Evolutionary conservation across 1,284 basidiomycete genomes (phyloP).

Genomic region (Moesziomyces sp.): DNA sequence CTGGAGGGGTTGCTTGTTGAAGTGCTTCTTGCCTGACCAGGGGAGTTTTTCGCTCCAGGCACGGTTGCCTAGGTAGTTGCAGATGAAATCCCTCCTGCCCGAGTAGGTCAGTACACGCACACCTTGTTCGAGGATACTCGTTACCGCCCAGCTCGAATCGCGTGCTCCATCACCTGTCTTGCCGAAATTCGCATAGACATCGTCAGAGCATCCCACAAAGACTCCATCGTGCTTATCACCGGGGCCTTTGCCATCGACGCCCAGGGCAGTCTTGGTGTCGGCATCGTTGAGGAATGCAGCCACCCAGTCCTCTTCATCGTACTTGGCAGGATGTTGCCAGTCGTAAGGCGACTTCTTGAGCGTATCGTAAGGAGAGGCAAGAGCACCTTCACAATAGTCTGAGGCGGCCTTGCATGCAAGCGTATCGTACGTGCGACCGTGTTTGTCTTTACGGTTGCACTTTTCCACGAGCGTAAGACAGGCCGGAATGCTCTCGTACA

Average conservation of each 20-base stretch:
- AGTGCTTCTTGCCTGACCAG: conserved; percentile 53
- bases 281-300: conserved; percentile 58
- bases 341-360: conserved; percentile 59
- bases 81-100: conserved; percentile 62
- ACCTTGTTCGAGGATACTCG: conserved; percentile 41
- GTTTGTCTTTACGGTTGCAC: conserved; percentile 52
- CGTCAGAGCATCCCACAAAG: conserved; percentile 65
- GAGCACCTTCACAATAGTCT: conserved; percentile 58
- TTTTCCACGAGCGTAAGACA: conserved; percentile 60
- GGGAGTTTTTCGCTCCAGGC: conserved; percentile 57
- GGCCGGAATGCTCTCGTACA: conserved; percentile 48
- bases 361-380: conserved; percentile 54
- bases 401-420: conserved; percentile 52
- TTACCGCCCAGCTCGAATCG: conserved; percentile 62
- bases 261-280: conserved; percentile 47
- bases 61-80: conserved; percentile 63
- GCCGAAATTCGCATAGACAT: conserved; percentile 58
- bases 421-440: conserved; percentile 47
- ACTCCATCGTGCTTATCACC: conserved; percentile 63
- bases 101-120: conserved; percentile 61
- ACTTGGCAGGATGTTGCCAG: conserved; percentile 58
- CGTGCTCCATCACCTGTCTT: conserved; percentile 63
- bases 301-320: conserved; percentile 62
- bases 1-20: conserved; percentile 37
- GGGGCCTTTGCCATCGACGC: conserved; percentile 55